Base-by-base conservation (phyloP, 2,329 filamentous ascomycete genomes). In the Fonsecaea pugnacius region DNA sequence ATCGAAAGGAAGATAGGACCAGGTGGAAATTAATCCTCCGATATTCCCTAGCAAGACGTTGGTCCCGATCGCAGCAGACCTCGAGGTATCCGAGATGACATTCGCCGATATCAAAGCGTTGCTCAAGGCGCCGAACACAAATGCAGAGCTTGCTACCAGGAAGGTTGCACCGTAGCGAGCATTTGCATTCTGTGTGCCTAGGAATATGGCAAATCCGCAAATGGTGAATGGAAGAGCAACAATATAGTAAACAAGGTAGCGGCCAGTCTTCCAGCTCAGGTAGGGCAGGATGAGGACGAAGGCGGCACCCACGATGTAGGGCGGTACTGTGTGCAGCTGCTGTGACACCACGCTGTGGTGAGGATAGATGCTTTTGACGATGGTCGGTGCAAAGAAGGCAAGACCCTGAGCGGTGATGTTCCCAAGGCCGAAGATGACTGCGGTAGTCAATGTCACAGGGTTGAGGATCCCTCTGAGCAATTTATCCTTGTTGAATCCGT, bases 11-110 rank as follows among this genome's bases (percentile, higher is more conserved):
- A 90, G 70, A 75, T 88, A 90, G 1, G 80, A 82, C 87, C 87
- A 90, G 0, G 86, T 88, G 0, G 84, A 83, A 63, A 89, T 82
- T 36, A 91, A 73, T 0, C 89, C 89, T 1, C 89, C 89, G n/a
- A 91, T 73, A 61, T 91, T 91, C 33, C 89, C 89, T 24, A 90
- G 78, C 88, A 91, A 91, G 71, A 91, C 86, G 58, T 86, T 87
- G 0, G 83, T 84, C 8, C 85, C 88, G 48, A 91, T 89, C 3
- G 87, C 87, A 0, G 86, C 83, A 9, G 85, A 86, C 16, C 89
- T 82, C 0, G 89, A 87, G 0, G 89, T 90, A 70, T 91, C 89
- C 3, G 86, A 87, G 6, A 91, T 83, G 0, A 91, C 88, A 68
- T 91, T 91, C 5, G 88, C 89, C 0, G 87, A 85, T 0, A 84